Base-by-base conservation (phyloP, 352 stramenopile species). In the Elongisporangium anandrum region DNA sequence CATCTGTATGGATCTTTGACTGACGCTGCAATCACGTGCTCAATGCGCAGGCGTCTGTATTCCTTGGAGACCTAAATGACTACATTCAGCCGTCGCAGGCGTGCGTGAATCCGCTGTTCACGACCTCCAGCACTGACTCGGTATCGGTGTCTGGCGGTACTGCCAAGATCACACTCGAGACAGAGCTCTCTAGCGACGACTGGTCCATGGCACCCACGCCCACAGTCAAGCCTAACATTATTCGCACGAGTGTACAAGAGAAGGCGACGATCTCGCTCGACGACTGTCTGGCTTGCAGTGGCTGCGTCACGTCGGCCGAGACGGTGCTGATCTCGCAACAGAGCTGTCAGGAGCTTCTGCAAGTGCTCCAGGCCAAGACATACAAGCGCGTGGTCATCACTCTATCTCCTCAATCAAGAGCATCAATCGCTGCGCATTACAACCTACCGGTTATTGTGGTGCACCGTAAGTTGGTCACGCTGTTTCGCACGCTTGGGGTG, bases 221-320 rank as follows among this genome's bases (percentile, higher is more conserved):
- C 34, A 45, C 34, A 4, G 34, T 45, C 10, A 71, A 79, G 57
- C 82, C 87, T 41, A 79, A 85, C 59, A 88, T 96, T 51, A 96
- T 96, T 65, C 84, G 79, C 51, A 87, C 79, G 15, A 81, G 68
- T 9, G 72, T 66, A 39, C 68, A 88, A 57, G 79, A 96, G 65
- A 95, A 96, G 53, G 93, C 93, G 7, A 96, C 88, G 9, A 96
- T 98, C 50, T 98, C 94, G 52, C 84, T 99, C 21, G 92, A 96
- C 41, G 96, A 99, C 77, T 99, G 96, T 63, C 89, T 99, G 45
- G 96, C 96, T 1, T 99, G 96, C 78, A 98, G 87, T 22, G 96
- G 96, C 56, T 99, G 96, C 68, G 94, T 99, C 52, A 99, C 97
- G 56, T 98, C 95, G n/a, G 95, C 97, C 2, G 97, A 99, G 80